Evolutionary conservation across 768 basidiomycete species (phyloP).

Genomic region (Hemileccinum impolitum): DNA sequence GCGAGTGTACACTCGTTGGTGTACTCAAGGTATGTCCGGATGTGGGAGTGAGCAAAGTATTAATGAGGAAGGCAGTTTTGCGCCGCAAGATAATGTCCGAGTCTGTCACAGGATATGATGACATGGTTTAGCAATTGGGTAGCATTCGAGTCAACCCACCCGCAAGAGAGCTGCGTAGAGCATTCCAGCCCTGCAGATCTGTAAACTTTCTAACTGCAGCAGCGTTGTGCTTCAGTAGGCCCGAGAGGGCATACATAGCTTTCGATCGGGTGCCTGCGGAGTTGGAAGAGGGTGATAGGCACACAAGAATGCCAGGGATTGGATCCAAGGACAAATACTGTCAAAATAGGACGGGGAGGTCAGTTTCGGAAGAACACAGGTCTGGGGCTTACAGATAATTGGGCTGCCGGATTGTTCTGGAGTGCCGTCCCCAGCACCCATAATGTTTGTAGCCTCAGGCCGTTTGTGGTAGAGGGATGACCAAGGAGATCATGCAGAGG

Average conservation of each 20-base stretch:
- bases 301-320: constrained; percentile 57
- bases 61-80: constrained; percentile 76
- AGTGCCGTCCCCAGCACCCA: constrained; percentile 90
- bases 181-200: constrained; percentile 58
- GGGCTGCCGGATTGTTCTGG: constrained; percentile 87
- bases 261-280: constrained; percentile 65
- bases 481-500: constrained; percentile 65
- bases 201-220: constrained; percentile 57
- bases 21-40: constrained; percentile 9
- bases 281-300: constrained; percentile 52
- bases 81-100: constrained; percentile 74
- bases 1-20: constrained; percentile 16
- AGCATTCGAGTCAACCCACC: constrained; percentile 37
- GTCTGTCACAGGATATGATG: constrained; percentile 42
- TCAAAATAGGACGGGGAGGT: background rate
- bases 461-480: constrained; percentile 50
- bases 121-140: background rate
- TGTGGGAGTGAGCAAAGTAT: constrained; percentile 59
- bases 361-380: background rate
- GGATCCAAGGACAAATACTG: constrained; percentile 68
- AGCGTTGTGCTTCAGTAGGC: constrained; percentile 72
- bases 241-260: constrained; percentile 79
- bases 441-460: constrained; percentile 62
- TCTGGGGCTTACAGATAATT: constrained; percentile 55
- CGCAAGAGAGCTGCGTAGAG: constrained; percentile 55